Evolutionary conservation across 1,139 yeast genomes (phyloP).

Genomic region (Zygosaccharomyces pseudobailii): DNA sequence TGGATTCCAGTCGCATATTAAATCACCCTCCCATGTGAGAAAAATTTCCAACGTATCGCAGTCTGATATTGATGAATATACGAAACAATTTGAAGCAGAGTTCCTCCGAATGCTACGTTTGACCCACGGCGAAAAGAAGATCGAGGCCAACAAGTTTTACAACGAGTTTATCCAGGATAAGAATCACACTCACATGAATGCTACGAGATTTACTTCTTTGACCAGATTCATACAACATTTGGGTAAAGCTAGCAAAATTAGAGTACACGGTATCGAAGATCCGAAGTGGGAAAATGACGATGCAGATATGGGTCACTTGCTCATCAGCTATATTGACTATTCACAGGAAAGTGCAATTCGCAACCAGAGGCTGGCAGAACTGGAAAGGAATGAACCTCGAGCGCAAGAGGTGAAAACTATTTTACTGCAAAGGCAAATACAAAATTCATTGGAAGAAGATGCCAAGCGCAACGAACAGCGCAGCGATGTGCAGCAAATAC

Average conservation of each 20-base stretch:
- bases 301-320: constrained; percentile 24
- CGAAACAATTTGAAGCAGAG: constrained; percentile 55
- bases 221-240: constrained; percentile 66
- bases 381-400: constrained; percentile 37
- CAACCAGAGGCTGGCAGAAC: constrained; percentile 36
- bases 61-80: constrained; percentile 52
- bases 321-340: constrained; percentile 52
- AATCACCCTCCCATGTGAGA: constrained; percentile 69
- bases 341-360: constrained; percentile 43
- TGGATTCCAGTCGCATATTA: constrained; percentile 85
- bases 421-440: constrained; percentile 51
- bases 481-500: not conserved
- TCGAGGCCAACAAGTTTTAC: constrained; percentile 81
- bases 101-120: constrained; percentile 60
- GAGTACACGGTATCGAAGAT: constrained; percentile 41
- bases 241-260: constrained; percentile 54
- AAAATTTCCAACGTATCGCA: constrained; percentile 46
- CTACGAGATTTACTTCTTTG: constrained; percentile 74
- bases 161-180: constrained; percentile 80
- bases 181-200: constrained; percentile 84
- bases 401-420: constrained; percentile 45
- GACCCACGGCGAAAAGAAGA: constrained; percentile 75
- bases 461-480: not conserved
- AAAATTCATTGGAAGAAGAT: constrained; percentile 14
- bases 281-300: constrained; percentile 10